Evolutionary conservation across 345 rosid species (phyloP).

Genomic region (Crucihimalaya himalaica): DNA sequence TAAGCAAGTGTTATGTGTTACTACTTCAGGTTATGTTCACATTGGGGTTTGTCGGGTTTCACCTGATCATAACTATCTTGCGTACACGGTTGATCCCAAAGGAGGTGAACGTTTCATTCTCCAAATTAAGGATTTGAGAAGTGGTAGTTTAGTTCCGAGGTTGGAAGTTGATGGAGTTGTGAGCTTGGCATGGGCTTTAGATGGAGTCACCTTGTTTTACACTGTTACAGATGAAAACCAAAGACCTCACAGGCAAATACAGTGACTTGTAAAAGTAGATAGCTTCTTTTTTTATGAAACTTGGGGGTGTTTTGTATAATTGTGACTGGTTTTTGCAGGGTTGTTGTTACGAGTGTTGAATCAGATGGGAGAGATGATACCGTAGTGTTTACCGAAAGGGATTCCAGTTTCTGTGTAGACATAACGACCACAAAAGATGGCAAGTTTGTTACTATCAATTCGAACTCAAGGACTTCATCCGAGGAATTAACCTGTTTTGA

Average conservation of each 20-base stretch:
- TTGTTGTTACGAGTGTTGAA: constrained; percentile 59
- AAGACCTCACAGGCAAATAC: constrained; percentile 67
- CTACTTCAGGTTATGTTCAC: constrained; percentile 73
- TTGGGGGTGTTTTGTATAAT: constrained; percentile 23
- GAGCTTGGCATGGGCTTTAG: constrained; percentile 91
- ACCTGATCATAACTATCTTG: constrained; percentile 80
- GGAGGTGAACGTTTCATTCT: constrained; percentile 75
- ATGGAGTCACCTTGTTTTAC: constrained; percentile 69
- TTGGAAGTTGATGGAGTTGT: constrained; percentile 62
- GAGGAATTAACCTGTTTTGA: constrained; percentile 58
- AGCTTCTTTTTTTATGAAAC: background rate
- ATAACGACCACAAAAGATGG: constrained; percentile 93
- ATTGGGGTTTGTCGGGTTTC: constrained; percentile 87
- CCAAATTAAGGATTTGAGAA: constrained; percentile 76
- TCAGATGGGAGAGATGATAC: constrained; percentile 47
- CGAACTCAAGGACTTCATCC: constrained; percentile 92
- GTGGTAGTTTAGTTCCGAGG: constrained; percentile 52
- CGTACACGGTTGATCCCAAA: constrained; percentile 71
- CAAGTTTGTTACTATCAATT: constrained; percentile 90
- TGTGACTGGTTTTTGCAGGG: constrained; percentile 49
- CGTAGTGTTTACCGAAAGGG: constrained; percentile 56
- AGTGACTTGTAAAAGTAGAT: constrained; percentile 14
- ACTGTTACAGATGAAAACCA: constrained; percentile 66
- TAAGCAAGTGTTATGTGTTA: constrained; percentile 4
- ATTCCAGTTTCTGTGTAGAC: constrained; percentile 82